Base-by-base conservation (phyloP, 177 flowering plant species). In the Telopea speciosissima region DNA sequence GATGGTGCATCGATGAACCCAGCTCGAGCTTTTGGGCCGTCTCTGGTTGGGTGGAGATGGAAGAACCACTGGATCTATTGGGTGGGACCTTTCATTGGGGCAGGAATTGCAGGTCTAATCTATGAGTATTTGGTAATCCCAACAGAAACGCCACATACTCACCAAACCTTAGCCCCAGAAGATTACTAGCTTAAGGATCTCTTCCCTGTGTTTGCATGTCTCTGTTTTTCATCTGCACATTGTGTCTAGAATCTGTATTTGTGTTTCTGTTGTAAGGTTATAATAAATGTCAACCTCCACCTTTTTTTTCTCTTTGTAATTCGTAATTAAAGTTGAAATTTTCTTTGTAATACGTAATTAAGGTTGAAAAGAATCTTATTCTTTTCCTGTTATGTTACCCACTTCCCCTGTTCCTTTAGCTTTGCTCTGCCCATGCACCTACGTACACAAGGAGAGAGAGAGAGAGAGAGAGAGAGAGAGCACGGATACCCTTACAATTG, bases 1-100 rank as follows among this genome's bases (percentile, higher is more conserved):
- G 91, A 85, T 8, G 97, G 97, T 1, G 94, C 93, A 3, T 78
- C 91, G 0, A 91, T 93, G 97, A 93, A 93, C 75, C 96, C 98
- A 1, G 97, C 97, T 0, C 74, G 91, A 49, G 93, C 97, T 1
- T 93, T 93, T 62, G 97, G 97, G 4, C 98, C 97, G 0, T 91
- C 98, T 0, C 71, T 93, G 17, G 89, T 90, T 58, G 94, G 97
- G 0, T 88, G 97, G 96, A 82, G 90, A 73, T 93, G 96, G 98
- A 71, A 63, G 31, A 68, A 85, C 82, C 97, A 93, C 25, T 93
- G 98, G 98, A 78, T 93, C 67, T 93, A 89, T 68, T 93, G 97
- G 98, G 74, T 90, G 1, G 97, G 98, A 0, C 98, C 98, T 0
- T 75, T 93, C 14, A 13, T 84, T 0, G 98, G 97, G 0, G 96